Evolutionary conservation across 1,139 yeast genomes (phyloP), one percentile per base, ranked within the genome.

Genomic region (Suhomyces chickasaworum): DNA sequence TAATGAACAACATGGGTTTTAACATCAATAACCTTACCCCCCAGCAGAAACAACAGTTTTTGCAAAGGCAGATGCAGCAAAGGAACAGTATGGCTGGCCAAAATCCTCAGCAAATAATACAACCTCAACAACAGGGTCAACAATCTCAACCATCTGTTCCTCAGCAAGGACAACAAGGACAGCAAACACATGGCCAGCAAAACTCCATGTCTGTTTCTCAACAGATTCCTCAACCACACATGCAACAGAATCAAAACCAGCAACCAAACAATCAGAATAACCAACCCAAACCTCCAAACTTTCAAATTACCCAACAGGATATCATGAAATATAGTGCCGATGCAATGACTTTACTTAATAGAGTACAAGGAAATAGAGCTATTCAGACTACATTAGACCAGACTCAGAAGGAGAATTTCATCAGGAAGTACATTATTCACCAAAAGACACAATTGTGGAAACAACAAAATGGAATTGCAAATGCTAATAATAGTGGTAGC

Each of bases 401-500:
- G 38, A 53, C 59, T 20, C 75, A 69, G 48, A 71, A 69, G 54
- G 78, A 73, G 45, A 66, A 60, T 35, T 75, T 73, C 50, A 67
- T 75, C 36, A 60, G 69, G 30, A 72, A 70, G 52, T 75, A 62
- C 54, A 73, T 75, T 40, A 56, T 65, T 23, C 78, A 73, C 52
- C 78, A 73, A 50, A 75, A 74, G 53, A 60, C 69, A 3, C 65
- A 61, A 32, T 59, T 64, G n/a, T 71, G 76, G 75, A 71, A 70
- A 44, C 75, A 73, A 39, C 71, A 68, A 47, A 63, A 64, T 46
- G 66, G 64, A 1, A 63, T 59, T 38, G 49, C 51, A 7, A 50
- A 51, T 7, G 55, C 49, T 39, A 48, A 41, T 23, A 39, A 27
- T 10, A 42, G 25, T 23, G 43, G 35, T 3, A 42, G 45, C 35